Conservation (phyloP, 164 flowering plant genomes). For the Taxillus chinensis region DNA sequence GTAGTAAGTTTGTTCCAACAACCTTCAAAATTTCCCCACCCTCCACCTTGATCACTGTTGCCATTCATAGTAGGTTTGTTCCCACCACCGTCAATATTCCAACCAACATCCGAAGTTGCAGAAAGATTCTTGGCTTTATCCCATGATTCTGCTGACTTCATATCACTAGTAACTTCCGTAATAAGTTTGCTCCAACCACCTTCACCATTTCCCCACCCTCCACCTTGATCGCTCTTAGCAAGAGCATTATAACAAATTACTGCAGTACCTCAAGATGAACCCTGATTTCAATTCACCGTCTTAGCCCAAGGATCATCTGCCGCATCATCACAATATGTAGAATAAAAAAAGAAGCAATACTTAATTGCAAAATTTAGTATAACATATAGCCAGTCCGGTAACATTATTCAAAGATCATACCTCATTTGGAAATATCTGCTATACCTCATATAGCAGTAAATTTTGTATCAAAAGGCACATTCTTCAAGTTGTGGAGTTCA, state of each 20-base stretch:
- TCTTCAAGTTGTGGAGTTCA: conserved; percentile 34
- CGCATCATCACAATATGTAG: conserved; percentile 13
- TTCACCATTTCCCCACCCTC: conserved; percentile 13
- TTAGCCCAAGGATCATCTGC: conserved; percentile 39
- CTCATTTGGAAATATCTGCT: conserved; percentile 24
- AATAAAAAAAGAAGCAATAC: background rate
- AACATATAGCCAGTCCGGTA: too few relatives aligned
- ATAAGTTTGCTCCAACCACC: background rate
- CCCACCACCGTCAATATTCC: conserved; percentile 10
- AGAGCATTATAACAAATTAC: conserved; percentile 10
- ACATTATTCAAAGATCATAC: conserved; percentile 13
- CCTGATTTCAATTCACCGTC: conserved; percentile 16
- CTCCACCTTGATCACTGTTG: conserved; percentile 11
- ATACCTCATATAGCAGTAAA: conserved; percentile 40
- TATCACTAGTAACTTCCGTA: background rate
- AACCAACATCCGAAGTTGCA: conserved; percentile 4
- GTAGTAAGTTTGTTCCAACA: background rate
- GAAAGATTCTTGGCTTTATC: conserved; percentile 6
- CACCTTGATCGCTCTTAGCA: conserved; percentile 9
- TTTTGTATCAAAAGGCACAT: conserved; percentile 38
- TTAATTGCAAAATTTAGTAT: background rate
- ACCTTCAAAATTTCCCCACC: conserved; percentile 8
- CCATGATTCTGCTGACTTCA: conserved; percentile 9
- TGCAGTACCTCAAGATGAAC: conserved; percentile 31
- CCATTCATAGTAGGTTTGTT: too few relatives aligned